Evolutionary conservation across 2,329 filamentous ascomycete genomes (phyloP).

Genomic region (Amesomyces nigricolor): DNA sequence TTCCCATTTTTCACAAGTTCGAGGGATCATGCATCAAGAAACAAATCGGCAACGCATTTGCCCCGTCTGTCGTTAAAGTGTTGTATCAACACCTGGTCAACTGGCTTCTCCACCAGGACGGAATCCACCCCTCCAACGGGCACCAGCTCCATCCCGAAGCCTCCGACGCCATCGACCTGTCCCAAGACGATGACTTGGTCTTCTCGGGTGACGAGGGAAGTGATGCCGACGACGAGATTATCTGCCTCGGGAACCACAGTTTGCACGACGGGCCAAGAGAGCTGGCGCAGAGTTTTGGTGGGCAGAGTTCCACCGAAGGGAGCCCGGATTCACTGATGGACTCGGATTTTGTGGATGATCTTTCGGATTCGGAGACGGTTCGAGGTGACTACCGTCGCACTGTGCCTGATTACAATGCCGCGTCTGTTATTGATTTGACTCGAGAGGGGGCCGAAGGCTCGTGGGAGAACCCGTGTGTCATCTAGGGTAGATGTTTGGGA

Average conservation of each 20-base stretch:
- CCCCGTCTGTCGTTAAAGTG: constrained; percentile 50
- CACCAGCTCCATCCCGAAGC: neutral
- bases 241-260: neutral
- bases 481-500: neutral
- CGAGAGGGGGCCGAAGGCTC: neutral
- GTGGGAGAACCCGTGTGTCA: neutral
- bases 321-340: neutral
- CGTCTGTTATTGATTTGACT: neutral
- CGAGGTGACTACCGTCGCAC: neutral
- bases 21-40: constrained; percentile 39
- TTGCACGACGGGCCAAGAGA: neutral
- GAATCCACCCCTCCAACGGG: constrained; percentile 21
- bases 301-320: neutral
- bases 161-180: neutral
- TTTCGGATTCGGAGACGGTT: constrained; percentile 9
- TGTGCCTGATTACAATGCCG: neutral
- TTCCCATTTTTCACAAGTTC: constrained; percentile 59
- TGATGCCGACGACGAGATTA: neutral
- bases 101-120: constrained; percentile 43
- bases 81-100: constrained; percentile 45
- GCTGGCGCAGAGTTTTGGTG: neutral
- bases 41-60: constrained; percentile 78
- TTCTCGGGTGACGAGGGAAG: neutral
- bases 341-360: neutral
- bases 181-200: neutral